Percentiles rank a stretch among this genome's conserved stretches.
phyloP scores from a whole-genome alignment of 345 rosid species.

The Hevea brasiliensis region DNA sequence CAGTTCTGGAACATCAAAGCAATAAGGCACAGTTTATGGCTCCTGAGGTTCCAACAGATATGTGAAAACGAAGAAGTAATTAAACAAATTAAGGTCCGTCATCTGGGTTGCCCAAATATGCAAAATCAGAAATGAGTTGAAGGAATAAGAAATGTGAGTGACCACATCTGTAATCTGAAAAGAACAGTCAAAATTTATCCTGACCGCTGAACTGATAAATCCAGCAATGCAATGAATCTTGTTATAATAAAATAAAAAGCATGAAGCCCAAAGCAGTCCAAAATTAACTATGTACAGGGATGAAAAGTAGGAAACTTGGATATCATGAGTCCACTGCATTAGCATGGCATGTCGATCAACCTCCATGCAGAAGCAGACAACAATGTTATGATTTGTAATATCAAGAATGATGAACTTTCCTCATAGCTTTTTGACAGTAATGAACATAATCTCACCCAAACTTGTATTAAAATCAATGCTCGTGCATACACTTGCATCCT shows the following conservation, averaged over 20 bases:
- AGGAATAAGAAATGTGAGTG: background rate
- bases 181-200: background rate
- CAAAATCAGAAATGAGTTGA: background rate
- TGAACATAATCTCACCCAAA: slow-evolving; percentile 12
- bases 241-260: slow-evolving; percentile 8
- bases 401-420: slow-evolving; percentile 1
- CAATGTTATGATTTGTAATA: background rate
- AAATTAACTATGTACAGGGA: slow-evolving; percentile 1
- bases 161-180: slow-evolving; percentile 14
- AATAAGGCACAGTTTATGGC: slow-evolving; percentile 17
- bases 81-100: slow-evolving; percentile 9
- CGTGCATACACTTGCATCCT: background rate
- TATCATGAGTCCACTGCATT: slow-evolving; percentile 8
- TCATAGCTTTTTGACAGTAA: background rate
- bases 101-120: slow-evolving; percentile 10
- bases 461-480: background rate
- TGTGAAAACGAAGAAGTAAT: background rate
- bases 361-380: slow-evolving; percentile 22
- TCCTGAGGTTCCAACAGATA: slow-evolving; percentile 23
- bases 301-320: slow-evolving; percentile 20
- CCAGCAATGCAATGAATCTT: slow-evolving; percentile 16
- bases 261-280: slow-evolving; percentile 18
- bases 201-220: slow-evolving; percentile 15
- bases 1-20: slow-evolving; percentile 25
- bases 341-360: slow-evolving; percentile 5